These are phyloP conservation scores for Castanea crenata DNA, from an alignment of 306 rosid genomes.

Conservation along the genomic window DNA sequence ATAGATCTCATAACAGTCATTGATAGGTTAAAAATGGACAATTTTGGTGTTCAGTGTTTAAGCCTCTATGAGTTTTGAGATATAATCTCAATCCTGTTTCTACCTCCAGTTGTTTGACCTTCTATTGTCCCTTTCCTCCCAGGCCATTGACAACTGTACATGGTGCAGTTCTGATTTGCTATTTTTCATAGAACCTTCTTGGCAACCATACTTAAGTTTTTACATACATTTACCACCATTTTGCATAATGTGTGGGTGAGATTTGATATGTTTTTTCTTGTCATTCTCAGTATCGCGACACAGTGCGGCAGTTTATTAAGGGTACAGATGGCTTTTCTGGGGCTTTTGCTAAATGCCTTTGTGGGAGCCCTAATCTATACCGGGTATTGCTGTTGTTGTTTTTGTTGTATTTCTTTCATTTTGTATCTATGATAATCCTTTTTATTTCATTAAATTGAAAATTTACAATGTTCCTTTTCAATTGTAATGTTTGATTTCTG, in stretches of 20 bases:
- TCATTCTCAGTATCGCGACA: constrained; percentile 81
- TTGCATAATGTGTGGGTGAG: not conserved
- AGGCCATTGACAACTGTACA: not conserved
- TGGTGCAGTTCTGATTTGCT: not conserved
- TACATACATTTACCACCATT: constrained; percentile 10
- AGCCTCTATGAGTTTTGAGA: not conserved
- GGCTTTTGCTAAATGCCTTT: constrained; percentile 87
- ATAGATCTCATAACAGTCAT: not conserved
- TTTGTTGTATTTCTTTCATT: constrained; percentile 8
- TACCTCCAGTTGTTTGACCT: not conserved
- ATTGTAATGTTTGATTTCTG: not conserved
- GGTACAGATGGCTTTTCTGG: constrained; percentile 95
- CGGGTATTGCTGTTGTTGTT: constrained; percentile 56
- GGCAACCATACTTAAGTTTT: not conserved
- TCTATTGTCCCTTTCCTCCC: not conserved
- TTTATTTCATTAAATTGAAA: not conserved
- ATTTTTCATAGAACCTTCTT: not conserved
- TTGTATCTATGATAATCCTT: not conserved
- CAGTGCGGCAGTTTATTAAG: constrained; percentile 86
- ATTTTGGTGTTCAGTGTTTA: not conserved
- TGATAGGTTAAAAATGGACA: not conserved
- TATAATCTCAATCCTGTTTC: not conserved
- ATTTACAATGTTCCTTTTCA: not conserved
- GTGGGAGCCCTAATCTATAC: constrained; percentile 94
- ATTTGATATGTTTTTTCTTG: constrained; percentile 23